These are phyloP conservation scores for Hansenula anomala DNA, from an alignment of 1,139 yeast species.

Conservation along the genomic window DNA sequence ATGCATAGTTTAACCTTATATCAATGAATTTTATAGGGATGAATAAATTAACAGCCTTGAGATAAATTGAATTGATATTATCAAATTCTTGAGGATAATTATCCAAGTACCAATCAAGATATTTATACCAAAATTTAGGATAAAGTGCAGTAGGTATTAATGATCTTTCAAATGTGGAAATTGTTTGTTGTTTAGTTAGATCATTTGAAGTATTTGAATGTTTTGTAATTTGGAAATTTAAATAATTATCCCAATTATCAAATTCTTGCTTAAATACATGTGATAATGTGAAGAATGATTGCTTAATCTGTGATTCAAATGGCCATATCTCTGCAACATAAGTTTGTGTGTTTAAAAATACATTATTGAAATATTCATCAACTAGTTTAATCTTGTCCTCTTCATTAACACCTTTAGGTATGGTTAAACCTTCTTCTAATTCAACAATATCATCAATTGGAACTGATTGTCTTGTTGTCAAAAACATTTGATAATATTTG, in stretches of 20 bases:
- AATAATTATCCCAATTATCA: slow-evolving; percentile 46
- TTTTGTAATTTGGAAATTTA: slow-evolving; percentile 35
- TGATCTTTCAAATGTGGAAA: slow-evolving; percentile 53
- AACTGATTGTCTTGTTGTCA: slow-evolving; percentile 30
- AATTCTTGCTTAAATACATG: slow-evolving; percentile 34
- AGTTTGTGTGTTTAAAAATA: slow-evolving; percentile 43
- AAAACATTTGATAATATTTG: slow-evolving; percentile 50
- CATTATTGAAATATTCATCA: slow-evolving; percentile 37
- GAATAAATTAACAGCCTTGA: slow-evolving; percentile 39
- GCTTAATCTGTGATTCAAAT: slow-evolving; percentile 48
- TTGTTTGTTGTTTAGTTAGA: slow-evolving; percentile 20
- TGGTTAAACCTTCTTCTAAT: slow-evolving; percentile 15
- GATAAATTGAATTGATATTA: slow-evolving; percentile 31
- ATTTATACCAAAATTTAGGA: slow-evolving; percentile 53
- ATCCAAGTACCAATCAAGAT: slow-evolving; percentile 35
- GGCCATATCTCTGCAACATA: slow-evolving; percentile 56
- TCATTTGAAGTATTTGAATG: slow-evolving; percentile 8
- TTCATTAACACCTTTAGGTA: slow-evolving; percentile 10
- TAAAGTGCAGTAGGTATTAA: slow-evolving; percentile 52
- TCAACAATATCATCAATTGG: slow-evolving; percentile 31
- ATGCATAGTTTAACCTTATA: slow-evolving; percentile 39
- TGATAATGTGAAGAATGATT: slow-evolving; percentile 38
- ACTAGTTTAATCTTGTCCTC: slow-evolving; percentile 31
- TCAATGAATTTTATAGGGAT: slow-evolving; percentile 37
- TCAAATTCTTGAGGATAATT: slow-evolving; percentile 21